A percentile compares a stretch with the other conserved stretches of the same genome.
phyloP scores from a whole-genome alignment of 73 alveolate genomes.

The Symbiodinium pilosum region DNA sequence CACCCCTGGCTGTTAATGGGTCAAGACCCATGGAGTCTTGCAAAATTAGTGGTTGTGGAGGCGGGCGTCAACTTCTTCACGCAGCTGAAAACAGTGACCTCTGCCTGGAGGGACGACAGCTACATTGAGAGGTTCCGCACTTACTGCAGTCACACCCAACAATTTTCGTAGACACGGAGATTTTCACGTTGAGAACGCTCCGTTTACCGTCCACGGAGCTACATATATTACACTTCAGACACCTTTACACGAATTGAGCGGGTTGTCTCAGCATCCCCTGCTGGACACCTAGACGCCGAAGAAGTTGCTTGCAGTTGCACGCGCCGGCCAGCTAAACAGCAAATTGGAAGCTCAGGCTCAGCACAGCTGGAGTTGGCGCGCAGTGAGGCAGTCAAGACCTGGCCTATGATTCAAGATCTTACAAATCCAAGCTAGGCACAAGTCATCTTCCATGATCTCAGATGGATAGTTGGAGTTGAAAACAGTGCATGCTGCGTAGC shows the following conservation, averaged over 20 bases:
- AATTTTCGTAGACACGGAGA: too few relatives aligned
- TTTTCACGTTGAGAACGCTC: too few relatives aligned
- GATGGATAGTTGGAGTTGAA: background rate
- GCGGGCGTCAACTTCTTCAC: constrained; percentile 98
- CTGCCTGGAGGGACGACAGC: constrained; percentile 95
- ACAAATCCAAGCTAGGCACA: background rate
- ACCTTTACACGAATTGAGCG: too few relatives aligned
- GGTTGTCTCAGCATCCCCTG: too few relatives aligned
- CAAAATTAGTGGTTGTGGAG: too few relatives aligned
- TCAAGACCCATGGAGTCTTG: background rate
- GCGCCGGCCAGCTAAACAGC: too few relatives aligned
- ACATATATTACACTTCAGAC: too few relatives aligned
- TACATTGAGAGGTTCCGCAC: background rate
- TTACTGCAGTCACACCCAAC: background rate
- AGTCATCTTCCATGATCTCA: background rate
- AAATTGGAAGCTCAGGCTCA: constrained; percentile 73
- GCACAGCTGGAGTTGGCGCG: constrained; percentile 93
- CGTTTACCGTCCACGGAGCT: too few relatives aligned
- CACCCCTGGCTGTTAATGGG: too few relatives aligned
- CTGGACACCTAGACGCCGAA: too few relatives aligned
- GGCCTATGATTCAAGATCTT: background rate
- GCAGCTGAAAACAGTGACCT: constrained; percentile 98
- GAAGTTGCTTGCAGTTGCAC: too few relatives aligned
- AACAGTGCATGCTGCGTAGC: background rate
- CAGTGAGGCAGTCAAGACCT: background rate